Evolutionary conservation across 441 rosid genomes (phyloP), one percentile per base, ranked within the genome.

Genomic region (Macaranga tanarius): DNA sequence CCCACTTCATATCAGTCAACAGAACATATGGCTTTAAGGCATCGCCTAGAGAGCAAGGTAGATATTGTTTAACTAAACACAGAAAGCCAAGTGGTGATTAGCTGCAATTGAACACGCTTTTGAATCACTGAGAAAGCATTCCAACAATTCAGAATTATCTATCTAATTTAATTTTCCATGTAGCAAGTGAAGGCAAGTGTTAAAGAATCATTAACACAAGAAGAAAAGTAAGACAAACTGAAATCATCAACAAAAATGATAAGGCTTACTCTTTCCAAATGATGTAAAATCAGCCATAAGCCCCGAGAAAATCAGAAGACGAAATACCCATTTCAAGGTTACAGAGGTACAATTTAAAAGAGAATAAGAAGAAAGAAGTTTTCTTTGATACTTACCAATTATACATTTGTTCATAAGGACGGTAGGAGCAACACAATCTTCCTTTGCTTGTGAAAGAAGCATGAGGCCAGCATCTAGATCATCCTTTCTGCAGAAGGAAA

Each of bases 391-490:
- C 92, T 85, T 86, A 92, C 97, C 88, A 71, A 93, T 81, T 77
- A 92, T 80, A 85, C 92, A 89, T 79, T 86, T 86, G 72, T 84
- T 81, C 92, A 87, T 90, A 63, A 86, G 52, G 69, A 92, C 80
- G 72, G 81, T 89, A 73, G 90, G 95, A 59, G 80, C 78, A 69
- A 90, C 64, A 38, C 88, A 82, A 75, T 89, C 92, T 80, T 76
- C 77, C 83, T 87, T 92, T 65, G 93, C 93, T 83, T 82, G 88
- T 73, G 91, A 87, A 70, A 86, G 84, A 71, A 94, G 90, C 81
- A 67, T 79, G 59, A 76, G 82, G 62, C 91, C 96, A 62, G 70
- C 86, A 73, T 89, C 95, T 61, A 90, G 73, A 86, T 94, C 96
- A 83, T 87, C 95, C 77, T 85, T 86, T 79, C 98, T 94, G 76